A percentile compares a stretch with the other conserved stretches of the same genome.
Conservation (phyloP, 2,329 filamentous ascomycete genomes). For the Ramularia endophylla region DNA sequence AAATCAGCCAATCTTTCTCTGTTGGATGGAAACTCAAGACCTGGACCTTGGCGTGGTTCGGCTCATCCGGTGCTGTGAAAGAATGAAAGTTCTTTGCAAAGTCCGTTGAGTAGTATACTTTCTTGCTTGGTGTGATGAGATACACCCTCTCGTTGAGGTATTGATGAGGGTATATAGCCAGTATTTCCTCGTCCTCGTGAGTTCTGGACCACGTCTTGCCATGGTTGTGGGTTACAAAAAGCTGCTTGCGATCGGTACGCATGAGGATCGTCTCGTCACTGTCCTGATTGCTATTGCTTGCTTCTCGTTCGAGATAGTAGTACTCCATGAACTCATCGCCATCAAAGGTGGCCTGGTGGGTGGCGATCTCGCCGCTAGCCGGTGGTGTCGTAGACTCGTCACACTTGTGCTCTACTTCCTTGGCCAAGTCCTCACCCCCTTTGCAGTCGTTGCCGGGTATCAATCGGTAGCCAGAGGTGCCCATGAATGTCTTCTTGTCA, state of each 20-base stretch:
- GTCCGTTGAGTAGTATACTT: slow-evolving; percentile 75
- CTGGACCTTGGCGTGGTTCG: slow-evolving; percentile 45
- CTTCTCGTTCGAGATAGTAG: slow-evolving; percentile 74
- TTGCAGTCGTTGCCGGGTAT: slow-evolving; percentile 62
- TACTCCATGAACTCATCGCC: slow-evolving; percentile 51
- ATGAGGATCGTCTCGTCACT: slow-evolving; percentile 68
- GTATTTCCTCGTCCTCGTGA: slow-evolving; percentile 60
- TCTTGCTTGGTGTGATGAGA: slow-evolving; percentile 66
- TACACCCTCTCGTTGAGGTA: slow-evolving; percentile 82
- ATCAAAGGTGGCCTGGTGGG: slow-evolving; percentile 57
- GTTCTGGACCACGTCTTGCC: slow-evolving; percentile 73
- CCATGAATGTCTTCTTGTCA: slow-evolving; percentile 67
- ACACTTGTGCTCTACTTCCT: slow-evolving; percentile 66
- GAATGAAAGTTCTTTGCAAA: slow-evolving; percentile 66
- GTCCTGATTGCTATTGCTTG: slow-evolving; percentile 47
- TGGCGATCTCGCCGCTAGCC: slow-evolving; percentile 60
- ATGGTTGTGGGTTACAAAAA: slow-evolving; percentile 76
- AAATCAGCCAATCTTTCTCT: slow-evolving; percentile 85
- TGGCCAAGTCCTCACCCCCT: slow-evolving; percentile 37
- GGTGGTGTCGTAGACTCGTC: slow-evolving; percentile 52
- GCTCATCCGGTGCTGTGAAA: slow-evolving; percentile 64
- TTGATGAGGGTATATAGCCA: slow-evolving; percentile 66
- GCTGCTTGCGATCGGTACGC: slow-evolving; percentile 52
- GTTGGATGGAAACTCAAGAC: slow-evolving; percentile 77
- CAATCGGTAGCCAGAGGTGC: slow-evolving; percentile 82